phyloP scores from a whole-genome alignment of 1,284 basidiomycete genomes.

The Tilletia caries region DNA sequence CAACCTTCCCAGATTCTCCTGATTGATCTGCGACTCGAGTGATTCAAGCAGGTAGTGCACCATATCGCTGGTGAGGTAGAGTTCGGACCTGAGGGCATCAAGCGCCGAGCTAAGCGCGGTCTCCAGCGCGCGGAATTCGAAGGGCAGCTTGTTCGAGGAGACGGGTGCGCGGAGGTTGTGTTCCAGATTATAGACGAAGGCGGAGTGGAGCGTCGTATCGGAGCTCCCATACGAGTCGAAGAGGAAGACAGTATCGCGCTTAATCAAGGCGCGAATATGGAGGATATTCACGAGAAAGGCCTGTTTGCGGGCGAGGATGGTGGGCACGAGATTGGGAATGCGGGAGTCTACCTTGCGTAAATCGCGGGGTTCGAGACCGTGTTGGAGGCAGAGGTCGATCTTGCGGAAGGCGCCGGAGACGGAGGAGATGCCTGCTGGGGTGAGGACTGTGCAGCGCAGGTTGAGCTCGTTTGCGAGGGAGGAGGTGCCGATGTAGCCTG shows the following conservation, averaged over 20 bases:
- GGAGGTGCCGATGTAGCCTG: slow-evolving; percentile 8
- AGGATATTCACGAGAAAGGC: slow-evolving; percentile 81
- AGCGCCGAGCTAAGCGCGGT: slow-evolving; percentile 43
- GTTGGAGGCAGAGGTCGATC: slow-evolving; percentile 79
- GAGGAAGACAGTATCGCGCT: slow-evolving; percentile 83
- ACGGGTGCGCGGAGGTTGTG: slow-evolving; percentile 31
- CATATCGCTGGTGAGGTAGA: slow-evolving; percentile 34
- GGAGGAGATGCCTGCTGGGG: slow-evolving; percentile 16
- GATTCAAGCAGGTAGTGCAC: slow-evolving; percentile 33
- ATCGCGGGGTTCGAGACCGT: slow-evolving; percentile 87
- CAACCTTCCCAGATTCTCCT: slow-evolving; percentile 41
- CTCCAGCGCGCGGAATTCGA: slow-evolving; percentile 48
- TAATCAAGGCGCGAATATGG: slow-evolving; percentile 89
- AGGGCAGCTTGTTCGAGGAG: slow-evolving; percentile 30
- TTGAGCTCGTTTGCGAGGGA: slow-evolving; percentile 9
- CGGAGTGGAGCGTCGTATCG: slow-evolving; percentile 35
- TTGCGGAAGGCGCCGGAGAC: slow-evolving; percentile 87
- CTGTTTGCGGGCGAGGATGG: slow-evolving; percentile 78
- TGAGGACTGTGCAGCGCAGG: slow-evolving; percentile 11
- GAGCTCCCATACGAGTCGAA: slow-evolving; percentile 67
- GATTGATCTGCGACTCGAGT: slow-evolving; percentile 45
- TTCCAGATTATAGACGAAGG: slow-evolving; percentile 48
- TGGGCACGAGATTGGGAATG: slow-evolving; percentile 88
- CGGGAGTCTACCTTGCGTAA: slow-evolving; percentile 93
- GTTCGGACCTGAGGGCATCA: slow-evolving; percentile 42